Evolutionary conservation across 371 early-diverging fungal genomes (phyloP).

Genomic region (Mucor plumbeus): DNA sequence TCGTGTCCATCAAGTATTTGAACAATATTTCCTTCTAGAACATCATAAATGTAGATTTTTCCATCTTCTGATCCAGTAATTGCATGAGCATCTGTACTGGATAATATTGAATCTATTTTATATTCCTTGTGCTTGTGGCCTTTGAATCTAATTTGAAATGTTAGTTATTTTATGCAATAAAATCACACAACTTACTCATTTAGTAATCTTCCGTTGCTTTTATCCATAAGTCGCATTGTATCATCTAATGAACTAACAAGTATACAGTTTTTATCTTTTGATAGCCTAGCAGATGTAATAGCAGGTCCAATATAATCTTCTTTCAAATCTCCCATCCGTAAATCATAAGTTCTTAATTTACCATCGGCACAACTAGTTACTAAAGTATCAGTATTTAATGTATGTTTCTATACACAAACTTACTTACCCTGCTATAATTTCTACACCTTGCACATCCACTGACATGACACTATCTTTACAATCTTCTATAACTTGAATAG

Average conservation of each 20-base stretch:
- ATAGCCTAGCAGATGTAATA: constrained; percentile 77
- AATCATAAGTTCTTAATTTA: constrained; percentile 80
- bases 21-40: constrained; percentile 62
- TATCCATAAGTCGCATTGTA: constrained; percentile 84
- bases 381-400: background rate
- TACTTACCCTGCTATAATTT: constrained; percentile 78
- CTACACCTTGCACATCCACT: constrained; percentile 67
- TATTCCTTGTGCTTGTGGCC: constrained; percentile 85
- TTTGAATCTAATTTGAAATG: constrained; percentile 56
- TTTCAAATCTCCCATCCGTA: constrained; percentile 74
- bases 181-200: constrained; percentile 60
- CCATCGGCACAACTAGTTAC: constrained; percentile 80
- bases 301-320: constrained; percentile 81
- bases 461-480: constrained; percentile 89
- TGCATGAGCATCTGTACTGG: constrained; percentile 76
- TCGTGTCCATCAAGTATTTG: constrained; percentile 34
- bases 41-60: constrained; percentile 84
- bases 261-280: constrained; percentile 79
- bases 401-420: too few species aligned
- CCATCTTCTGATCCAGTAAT: constrained; percentile 94
- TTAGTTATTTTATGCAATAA: background rate
- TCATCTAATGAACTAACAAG: constrained; percentile 77
- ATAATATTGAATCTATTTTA: constrained; percentile 70
- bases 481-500: constrained; percentile 88
- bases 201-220: constrained; percentile 73